Base-by-base conservation (phyloP, 768 basidiomycete species). In the Asterophora parasitica region DNA sequence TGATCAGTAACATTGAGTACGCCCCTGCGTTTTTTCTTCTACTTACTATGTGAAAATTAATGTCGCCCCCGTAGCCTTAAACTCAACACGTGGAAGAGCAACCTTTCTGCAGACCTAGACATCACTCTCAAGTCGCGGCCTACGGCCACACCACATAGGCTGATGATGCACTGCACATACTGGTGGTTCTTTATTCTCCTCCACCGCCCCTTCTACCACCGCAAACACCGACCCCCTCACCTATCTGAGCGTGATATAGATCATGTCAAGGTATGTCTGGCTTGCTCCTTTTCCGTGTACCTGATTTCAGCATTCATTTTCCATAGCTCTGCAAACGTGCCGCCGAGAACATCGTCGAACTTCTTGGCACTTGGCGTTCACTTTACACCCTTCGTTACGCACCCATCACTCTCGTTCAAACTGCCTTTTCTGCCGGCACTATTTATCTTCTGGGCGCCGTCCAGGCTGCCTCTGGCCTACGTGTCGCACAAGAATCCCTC, bases 171-270 rank as follows among this genome's bases (percentile, higher is more conserved):
- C 51, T 64, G 76, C 23, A 66, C 73, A 8, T 80, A 78, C 57
- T 77, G 77, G 71, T 82, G 79, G 76, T 61, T 76, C 13, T 73
- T 76, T 52, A 79, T 84, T 28, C 71, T 84, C 13, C 72, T 84
- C 0, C 79, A 83, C 50, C 71, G 82, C 2, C 81, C 81, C 0
- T 79, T 66, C 67, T 79, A 69, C 61, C 73, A 63, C 52, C 75
- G 66, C 51, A 64, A 68, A 57, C 51, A 69, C 45, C 64, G 71
- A 50, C 62, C 63, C 50, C 62, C 64, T 51, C 63, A 67, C 55
- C 65, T 51, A 49, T 65, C 60, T 10, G 72, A 69, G 48, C 64
- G 59, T 45, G 70, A 67, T 50, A 77, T 70, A 48, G 77, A 71
- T 54, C 77, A 79, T 56, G 74, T 78, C 57, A 79, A 79, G 66